Evolutionary conservation across 768 basidiomycete genomes (phyloP).

Genomic region (Lentinus tigrinus): DNA sequence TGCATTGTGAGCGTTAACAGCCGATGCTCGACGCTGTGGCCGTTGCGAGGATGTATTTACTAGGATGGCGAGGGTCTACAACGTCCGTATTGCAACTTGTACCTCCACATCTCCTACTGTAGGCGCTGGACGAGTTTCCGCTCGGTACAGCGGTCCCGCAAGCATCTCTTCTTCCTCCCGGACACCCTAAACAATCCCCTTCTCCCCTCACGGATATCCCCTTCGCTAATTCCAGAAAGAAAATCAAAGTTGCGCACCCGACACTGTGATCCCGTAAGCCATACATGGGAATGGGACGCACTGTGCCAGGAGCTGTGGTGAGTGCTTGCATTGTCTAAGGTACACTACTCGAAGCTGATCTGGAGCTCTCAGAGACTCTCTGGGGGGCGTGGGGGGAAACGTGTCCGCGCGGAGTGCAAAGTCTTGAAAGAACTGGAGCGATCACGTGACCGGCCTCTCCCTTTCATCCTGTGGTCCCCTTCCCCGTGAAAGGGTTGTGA

Average conservation of each 20-base stretch:
- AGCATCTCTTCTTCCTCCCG: too few species aligned
- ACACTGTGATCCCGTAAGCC: background rate
- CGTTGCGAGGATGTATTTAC: background rate
- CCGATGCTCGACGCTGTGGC: background rate
- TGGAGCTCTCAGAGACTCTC: background rate
- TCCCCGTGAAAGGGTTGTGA: background rate
- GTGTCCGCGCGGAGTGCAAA: background rate
- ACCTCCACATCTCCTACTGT: background rate
- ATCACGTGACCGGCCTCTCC: background rate
- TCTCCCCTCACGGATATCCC: background rate
- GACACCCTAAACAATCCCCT: background rate
- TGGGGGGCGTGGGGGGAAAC: slow-evolving; percentile 1
- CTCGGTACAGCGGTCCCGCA: too few species aligned
- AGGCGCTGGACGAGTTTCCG: too few species aligned
- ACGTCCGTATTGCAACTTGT: background rate
- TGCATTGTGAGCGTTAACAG: background rate
- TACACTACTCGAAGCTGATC: background rate
- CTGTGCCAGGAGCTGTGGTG: slow-evolving; percentile 2
- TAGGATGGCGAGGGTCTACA: background rate
- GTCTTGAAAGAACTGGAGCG: background rate
- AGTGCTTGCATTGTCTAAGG: slow-evolving; percentile 2
- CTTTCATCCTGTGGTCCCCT: background rate
- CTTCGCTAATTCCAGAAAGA: background rate
- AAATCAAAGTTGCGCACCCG: background rate
- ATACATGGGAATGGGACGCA: background rate